These are phyloP conservation scores for Cyberlindnera samutprakarnensis DNA, from an alignment of 805 yeast species.

Conservation along the genomic window DNA sequence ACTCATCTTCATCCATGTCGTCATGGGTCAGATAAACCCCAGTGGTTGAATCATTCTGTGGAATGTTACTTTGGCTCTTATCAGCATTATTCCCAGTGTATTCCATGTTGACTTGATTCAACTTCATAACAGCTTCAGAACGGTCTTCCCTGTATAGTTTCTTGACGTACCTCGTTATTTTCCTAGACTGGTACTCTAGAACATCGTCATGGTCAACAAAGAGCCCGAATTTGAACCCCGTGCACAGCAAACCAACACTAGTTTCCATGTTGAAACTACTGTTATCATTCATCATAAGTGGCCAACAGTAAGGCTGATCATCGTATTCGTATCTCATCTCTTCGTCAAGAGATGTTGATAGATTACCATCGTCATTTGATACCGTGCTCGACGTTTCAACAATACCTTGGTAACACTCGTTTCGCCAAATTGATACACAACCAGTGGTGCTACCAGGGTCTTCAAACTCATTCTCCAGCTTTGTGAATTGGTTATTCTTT, in stretches of 20 bases:
- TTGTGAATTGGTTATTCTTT: background rate
- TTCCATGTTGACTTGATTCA: background rate
- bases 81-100: background rate
- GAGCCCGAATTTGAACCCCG: conserved; percentile 15
- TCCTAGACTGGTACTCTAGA: conserved; percentile 45
- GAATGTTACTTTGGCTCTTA: background rate
- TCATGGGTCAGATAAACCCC: background rate
- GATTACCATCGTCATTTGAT: conserved; percentile 2
- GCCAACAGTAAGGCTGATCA: conserved; percentile 1
- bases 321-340: conserved; percentile 6
- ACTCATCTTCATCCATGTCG: background rate
- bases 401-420: conserved; percentile 46
- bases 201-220: conserved; percentile 38
- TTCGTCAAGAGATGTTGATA: too few relatives aligned
- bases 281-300: background rate
- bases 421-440: conserved; percentile 21
- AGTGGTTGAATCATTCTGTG: background rate
- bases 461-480: too few relatives aligned
- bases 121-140: conserved; percentile 4
- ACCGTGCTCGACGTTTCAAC: conserved; percentile 20
- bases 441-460: background rate
- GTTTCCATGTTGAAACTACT: background rate
- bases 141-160: conserved; percentile 27
- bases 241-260: background rate
- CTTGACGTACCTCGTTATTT: conserved; percentile 39